Conservation (phyloP, 225 moss, liverwort and hornwort species). For the Neckera pumila region DNA sequence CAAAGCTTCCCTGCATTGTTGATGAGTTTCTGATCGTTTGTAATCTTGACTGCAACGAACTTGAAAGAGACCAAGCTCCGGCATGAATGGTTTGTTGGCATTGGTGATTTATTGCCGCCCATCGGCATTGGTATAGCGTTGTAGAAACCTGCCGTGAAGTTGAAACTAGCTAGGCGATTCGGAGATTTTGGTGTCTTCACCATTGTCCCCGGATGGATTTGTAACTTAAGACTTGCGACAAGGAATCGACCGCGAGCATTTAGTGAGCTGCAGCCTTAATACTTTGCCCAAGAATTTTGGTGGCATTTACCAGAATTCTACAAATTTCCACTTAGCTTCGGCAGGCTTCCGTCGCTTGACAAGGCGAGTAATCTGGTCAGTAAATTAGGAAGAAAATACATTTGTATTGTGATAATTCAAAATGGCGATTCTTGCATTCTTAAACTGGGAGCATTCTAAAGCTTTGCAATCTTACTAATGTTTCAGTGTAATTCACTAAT, state of each 20-base stretch:
- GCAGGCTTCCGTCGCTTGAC: not conserved
- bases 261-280: too few species aligned
- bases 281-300: not conserved
- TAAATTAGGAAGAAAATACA: not conserved
- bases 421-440: not conserved
- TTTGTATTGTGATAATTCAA: not conserved
- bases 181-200: not conserved
- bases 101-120: too few species aligned
- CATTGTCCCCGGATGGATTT: not conserved
- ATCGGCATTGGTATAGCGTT: not conserved
- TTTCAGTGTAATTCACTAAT: not conserved
- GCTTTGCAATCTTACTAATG: not conserved
- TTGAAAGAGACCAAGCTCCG: too few species aligned
- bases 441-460: not conserved
- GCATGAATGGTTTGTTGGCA: too few species aligned
- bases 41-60: too few species aligned
- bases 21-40: not conserved
- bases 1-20: slow-evolving; percentile 1
- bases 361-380: not conserved
- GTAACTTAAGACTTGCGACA: not conserved
- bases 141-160: not conserved
- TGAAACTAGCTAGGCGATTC: not conserved
- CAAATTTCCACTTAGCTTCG: not conserved
- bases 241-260: not conserved
- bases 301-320: not conserved